These are phyloP conservation scores for Monascus ruber DNA, from an alignment of 2,329 filamentous ascomycete species.

Conservation along the genomic window DNA sequence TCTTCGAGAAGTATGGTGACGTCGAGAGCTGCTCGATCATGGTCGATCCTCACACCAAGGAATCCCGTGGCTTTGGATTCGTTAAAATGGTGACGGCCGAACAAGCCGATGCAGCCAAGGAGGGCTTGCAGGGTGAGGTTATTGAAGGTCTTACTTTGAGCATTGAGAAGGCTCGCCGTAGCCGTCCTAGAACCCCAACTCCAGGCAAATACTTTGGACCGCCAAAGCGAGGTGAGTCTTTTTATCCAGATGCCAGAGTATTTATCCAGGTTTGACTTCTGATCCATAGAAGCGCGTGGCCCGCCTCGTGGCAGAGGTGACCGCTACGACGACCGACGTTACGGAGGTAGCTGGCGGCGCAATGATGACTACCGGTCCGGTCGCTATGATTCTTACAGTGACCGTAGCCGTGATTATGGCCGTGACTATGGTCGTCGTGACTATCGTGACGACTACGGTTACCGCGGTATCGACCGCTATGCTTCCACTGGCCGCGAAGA, in stretches of 20 bases:
- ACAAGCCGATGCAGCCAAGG: constrained; percentile 92
- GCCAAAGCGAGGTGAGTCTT: constrained; percentile 77
- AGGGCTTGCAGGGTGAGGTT: constrained; percentile 86
- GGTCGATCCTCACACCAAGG: constrained; percentile 95
- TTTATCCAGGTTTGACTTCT: no score
- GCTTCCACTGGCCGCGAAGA: constrained; percentile 37
- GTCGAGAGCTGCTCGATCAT: constrained; percentile 99
- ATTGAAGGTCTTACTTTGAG: constrained; percentile 92
- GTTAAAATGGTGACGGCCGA: constrained; percentile 97
- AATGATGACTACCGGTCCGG: constrained; percentile 33
- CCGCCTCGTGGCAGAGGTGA: constrained; percentile 35
- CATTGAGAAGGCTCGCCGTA: constrained; percentile 97
- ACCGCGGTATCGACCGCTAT: constrained; percentile 44
- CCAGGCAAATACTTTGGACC: constrained; percentile 99
- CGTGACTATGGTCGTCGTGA: constrained; percentile 46
- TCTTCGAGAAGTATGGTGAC: constrained; percentile 98
- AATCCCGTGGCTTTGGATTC: constrained; percentile 97
- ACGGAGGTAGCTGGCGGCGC: constrained; percentile 39
- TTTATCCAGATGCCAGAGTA: not conserved
- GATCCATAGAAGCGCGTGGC: constrained; percentile 19
- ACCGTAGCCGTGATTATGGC: constrained; percentile 48
- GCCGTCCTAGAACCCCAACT: constrained; percentile 86
- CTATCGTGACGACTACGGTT: constrained; percentile 21
- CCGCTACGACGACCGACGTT: constrained; percentile 44
- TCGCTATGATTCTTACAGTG: constrained; percentile 39